phyloP scores from a whole-genome alignment of 345 rosid genomes.

The Turritis glabra region DNA sequence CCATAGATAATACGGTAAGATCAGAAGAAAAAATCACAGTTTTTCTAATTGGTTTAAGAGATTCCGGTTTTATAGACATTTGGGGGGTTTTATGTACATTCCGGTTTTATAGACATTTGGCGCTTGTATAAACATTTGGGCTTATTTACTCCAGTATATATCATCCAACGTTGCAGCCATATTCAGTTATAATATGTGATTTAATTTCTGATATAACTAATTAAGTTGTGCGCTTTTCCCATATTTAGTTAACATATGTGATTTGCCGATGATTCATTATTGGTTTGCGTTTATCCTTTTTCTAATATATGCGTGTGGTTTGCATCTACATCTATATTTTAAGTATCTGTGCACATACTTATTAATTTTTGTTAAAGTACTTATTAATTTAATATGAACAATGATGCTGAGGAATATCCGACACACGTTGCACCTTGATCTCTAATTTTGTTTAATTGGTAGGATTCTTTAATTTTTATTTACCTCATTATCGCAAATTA shows the following conservation, averaged over 20 bases:
- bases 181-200: neutral
- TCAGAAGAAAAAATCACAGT: neutral
- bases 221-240: neutral
- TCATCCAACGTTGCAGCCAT: neutral
- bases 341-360: neutral
- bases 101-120: neutral
- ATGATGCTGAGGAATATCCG: slow-evolving; percentile 43
- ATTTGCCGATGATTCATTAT: neutral
- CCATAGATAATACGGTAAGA: neutral
- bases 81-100: neutral
- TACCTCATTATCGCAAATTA: neutral
- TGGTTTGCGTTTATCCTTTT: neutral
- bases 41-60: neutral
- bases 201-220: too few relatives aligned
- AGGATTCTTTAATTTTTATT: slow-evolving; percentile 6
- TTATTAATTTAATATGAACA: neutral
- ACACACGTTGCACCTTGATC: slow-evolving; percentile 38
- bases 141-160: neutral
- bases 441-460: slow-evolving; percentile 33
- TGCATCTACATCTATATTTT: slow-evolving; percentile 21
- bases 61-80: neutral
- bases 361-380: neutral
- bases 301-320: slow-evolving; percentile 30
- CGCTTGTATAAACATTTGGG: neutral
- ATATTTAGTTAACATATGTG: slow-evolving; percentile 5